These are phyloP conservation scores for Cryptosporidium baileyi DNA, from an alignment of 169 alveolate genomes.

Conservation along the genomic window DNA sequence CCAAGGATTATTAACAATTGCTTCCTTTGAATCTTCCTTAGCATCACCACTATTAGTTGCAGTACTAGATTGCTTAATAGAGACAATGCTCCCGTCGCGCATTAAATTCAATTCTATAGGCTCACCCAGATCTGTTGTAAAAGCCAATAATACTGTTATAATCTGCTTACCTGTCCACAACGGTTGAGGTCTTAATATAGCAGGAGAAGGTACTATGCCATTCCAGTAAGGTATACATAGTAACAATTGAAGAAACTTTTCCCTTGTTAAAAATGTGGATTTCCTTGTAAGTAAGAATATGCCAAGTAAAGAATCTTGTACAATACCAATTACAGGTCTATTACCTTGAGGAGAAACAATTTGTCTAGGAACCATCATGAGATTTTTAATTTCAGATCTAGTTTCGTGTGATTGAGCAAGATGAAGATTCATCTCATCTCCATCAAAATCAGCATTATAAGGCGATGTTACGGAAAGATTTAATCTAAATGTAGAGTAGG, in stretches of 20 bases:
- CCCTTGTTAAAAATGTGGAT: conserved; percentile 94
- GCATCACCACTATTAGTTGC: conserved; percentile 70
- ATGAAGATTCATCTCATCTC: conserved; percentile 99
- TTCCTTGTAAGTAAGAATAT: conserved; percentile 93
- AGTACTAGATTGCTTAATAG: conserved; percentile 70
- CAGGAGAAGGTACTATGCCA: conserved; percentile 97
- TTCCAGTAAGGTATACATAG: conserved; percentile 97
- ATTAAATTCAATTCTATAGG: conserved; percentile 78
- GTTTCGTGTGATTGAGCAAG: conserved; percentile 98
- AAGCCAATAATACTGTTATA: conserved; percentile 93
- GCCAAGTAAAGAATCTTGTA: conserved; percentile 97
- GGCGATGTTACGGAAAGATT: conserved; percentile 99
- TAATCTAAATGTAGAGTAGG: conserved; percentile 98
- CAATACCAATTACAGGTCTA: conserved; percentile 99
- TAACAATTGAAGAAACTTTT: conserved; percentile 89
- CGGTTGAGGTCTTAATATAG: conserved; percentile 95
- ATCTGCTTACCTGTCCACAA: conserved; percentile 99
- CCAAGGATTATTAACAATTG: conserved; percentile 76
- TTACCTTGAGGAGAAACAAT: conserved; percentile 99
- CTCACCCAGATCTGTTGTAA: conserved; percentile 64
- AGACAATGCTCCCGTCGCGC: conserved; percentile 78
- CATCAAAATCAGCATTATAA: conserved; percentile 99
- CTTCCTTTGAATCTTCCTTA: conserved; percentile 74
- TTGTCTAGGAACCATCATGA: conserved; percentile 98
- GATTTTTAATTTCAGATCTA: conserved; percentile 96